Evolutionary conservation across 768 basidiomycete species (phyloP), one percentile per base, ranked within the genome.

Genomic region (Chalciporus pseudorubinellus): DNA sequence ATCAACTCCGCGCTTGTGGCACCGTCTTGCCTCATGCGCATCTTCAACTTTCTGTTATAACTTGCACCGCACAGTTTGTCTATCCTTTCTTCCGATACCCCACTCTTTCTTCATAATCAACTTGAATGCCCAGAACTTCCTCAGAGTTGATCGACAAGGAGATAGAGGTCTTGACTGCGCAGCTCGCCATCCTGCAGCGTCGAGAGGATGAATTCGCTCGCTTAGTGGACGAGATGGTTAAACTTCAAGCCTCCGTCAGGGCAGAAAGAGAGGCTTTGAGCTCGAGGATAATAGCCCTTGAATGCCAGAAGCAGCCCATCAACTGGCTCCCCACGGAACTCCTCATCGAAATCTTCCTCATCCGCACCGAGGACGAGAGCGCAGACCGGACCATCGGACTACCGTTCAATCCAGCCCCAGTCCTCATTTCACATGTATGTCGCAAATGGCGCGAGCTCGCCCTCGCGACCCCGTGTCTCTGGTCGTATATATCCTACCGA

Each of bases 271-370:
- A 58, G 50, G 59, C 52, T 0, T 56, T 76, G 26, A 65, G 66
- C 42, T 55, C 57, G 31, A 68, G 64, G 50, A 59, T 65, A 34
- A 56, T 44, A 49, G 63, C 65, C 20, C 65, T 81, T n/a, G 63
- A 76, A 40, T 69, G 65, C 13, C 69, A 74, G 58, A 72, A 67
- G 41, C 66, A 72, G 21, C 79, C 80, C 14, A 70, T 80, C 49
- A 74, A 78, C 53, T 77, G 76, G 73, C 72, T 81, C 41, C 80
- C 80, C 13, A 52, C 70, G 33, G 80, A 82, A 55, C 61, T 81
- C 18, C 71, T 82, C 38, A 56, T 69, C 34, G 68, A 74, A 7
- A 70, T 80, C 46, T 82, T 81, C 52, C 51, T 69, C 47, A 56
- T 69, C 22, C 59, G 61, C 33, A 44, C 56, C 31, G 57, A 61